Evolutionary conservation across 768 basidiomycete genomes (phyloP), one percentile per base, ranked within the genome.

Genomic region (Scleroderma bovista): DNA sequence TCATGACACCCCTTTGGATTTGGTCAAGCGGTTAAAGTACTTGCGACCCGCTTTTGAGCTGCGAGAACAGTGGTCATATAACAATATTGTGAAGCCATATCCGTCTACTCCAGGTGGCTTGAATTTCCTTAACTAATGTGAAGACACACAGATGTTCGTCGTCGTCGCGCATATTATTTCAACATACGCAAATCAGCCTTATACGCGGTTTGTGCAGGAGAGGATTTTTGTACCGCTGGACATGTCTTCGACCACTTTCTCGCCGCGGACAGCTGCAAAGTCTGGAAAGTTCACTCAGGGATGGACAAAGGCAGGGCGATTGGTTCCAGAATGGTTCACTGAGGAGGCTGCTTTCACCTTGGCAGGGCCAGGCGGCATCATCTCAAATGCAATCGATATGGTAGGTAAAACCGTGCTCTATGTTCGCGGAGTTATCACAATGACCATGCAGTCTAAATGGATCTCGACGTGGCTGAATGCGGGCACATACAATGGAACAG

Each of bases 281-380:
- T 58, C 60, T 1, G 72, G 72, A 6, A 64, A 63, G 31, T 57
- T 66, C 19, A 67, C 63, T 1, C 69, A 70, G 37, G 58, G 60
- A 2, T 74, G 69, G 70, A 59, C 63, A 2, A 43, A 31, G n/a
- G 52, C 50, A 13, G 69, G 72, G 1, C 54, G 71, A 19, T 53
- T 65, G 19, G 58, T 74, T 0, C 69, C 72, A 2, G 60, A 58
- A 26, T 66, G 60, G 53, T 61, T 70, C 16, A 52, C 51, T 1
- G 68, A 70, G 43, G 54, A 64, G 0, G 50, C 31, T 6, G 57
- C 49, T 6, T 55, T 60, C 0, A 24, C 65, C 15, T 53, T 58
- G 13, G 69, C 72, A 4, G 75, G 75, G 6, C 51, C 75, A 0
- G 74, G 72, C 2, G 76, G 74, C 1, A 38, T 77, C n/a, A 72